Base-by-base conservation (phyloP, 306 rosid genomes). In the Hippophae gyantsensis region DNA sequence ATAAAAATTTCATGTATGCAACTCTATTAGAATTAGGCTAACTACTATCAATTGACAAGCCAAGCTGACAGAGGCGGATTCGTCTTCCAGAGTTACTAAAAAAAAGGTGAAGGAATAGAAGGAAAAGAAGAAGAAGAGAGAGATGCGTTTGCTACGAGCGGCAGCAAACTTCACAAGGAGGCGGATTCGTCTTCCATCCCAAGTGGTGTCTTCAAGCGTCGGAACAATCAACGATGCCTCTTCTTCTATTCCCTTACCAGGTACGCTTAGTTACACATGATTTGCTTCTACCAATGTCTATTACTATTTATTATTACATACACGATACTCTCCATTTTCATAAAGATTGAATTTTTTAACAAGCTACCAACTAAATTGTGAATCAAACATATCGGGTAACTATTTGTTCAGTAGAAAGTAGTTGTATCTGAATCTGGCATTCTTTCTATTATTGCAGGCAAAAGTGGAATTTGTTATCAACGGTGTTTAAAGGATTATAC, bases 61-160 rank as follows among this genome's bases (percentile, higher is more conserved):
- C 23, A 18, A 18, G 23, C 23, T 18, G 23, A 18, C 23, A 18
- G 23, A 18, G 23, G 23, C 23, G 23, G 23, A 18, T 18, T 18
- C 23, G 23, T 18, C 23, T 18, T 0, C 23, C 23, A 18, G 23
- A 18, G 23, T 18, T 18, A 18, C 23, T 18, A 18, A 18, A 18
- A 18, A 1, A 18, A 1, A 18, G 23, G 23, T 18, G 23, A 18
- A 18, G 18, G 18, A 18, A n/a, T n/a, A n/a, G 0, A 18, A 18
- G 18, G 0, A 18, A 0, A 27, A 27, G 38, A 2, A 27, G 38
- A 47, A 12, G 13, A 52, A 1, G 48, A 42, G 26, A 53, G 41
- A 63, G 66, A 86, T 82, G 94, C 71, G 52, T 59, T 54, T 78
- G 65, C 81, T 84, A 3, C 60, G 62, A 66, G 64, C 66, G 48